Conservation (phyloP, 2,329 filamentous ascomycete species). For the Calycina herbarum region DNA sequence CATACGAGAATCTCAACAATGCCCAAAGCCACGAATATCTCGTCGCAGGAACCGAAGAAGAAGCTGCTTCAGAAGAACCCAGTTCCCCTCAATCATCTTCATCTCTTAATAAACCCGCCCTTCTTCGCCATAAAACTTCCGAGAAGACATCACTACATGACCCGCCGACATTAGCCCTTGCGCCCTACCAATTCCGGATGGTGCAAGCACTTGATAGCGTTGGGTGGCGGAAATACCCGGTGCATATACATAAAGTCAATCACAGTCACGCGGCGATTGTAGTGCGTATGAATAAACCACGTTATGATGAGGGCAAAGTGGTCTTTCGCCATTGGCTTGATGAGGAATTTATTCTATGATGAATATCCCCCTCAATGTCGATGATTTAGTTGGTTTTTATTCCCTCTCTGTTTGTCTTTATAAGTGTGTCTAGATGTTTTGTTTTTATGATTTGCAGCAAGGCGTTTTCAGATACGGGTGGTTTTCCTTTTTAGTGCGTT, state of each 20-base stretch:
- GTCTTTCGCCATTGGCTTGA: slow-evolving; percentile 81
- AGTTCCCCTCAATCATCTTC: slow-evolving; percentile 20
- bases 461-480: too few relatives aligned
- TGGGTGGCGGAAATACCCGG: slow-evolving; percentile 63
- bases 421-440: too few relatives aligned
- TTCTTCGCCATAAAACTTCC: slow-evolving; percentile 7
- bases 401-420: too few relatives aligned
- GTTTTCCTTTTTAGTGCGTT: too few relatives aligned
- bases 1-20: slow-evolving; percentile 36
- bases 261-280: slow-evolving; percentile 92
- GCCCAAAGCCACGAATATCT: slow-evolving; percentile 66
- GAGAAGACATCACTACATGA: slow-evolving; percentile 32
- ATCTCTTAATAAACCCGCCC: background rate
- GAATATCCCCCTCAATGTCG: background rate
- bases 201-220: slow-evolving; percentile 72
- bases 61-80: slow-evolving; percentile 37
- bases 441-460: too few relatives aligned
- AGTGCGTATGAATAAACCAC: slow-evolving; percentile 65
- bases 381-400: background rate
- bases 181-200: slow-evolving; percentile 80
- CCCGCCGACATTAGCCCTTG: slow-evolving; percentile 72
- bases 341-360: slow-evolving; percentile 59
- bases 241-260: slow-evolving; percentile 74
- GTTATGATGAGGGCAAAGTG: slow-evolving; percentile 73
- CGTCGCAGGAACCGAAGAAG: slow-evolving; percentile 53